A percentile compares a stretch with the other conserved stretches of the same genome.
Conservation (phyloP, 1,139 yeast species). For the Kodamaea fungicola region DNA sequence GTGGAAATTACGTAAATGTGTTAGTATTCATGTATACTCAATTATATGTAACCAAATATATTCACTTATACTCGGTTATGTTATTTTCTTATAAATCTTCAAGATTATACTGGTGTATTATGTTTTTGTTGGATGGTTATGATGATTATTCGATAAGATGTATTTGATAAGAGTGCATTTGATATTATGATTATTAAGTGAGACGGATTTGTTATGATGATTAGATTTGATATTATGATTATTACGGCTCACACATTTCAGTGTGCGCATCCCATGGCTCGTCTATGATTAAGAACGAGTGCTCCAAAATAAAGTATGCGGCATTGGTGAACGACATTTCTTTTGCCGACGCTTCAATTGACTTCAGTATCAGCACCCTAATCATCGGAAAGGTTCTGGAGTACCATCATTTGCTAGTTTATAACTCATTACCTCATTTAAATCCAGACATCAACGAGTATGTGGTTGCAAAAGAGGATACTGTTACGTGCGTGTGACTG, state of each 20-base stretch:
- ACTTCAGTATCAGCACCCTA: conserved; percentile 36
- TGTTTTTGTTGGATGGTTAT: no score
- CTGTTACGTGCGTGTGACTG: conserved; percentile 25
- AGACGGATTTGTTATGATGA: no score
- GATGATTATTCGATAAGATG: no score
- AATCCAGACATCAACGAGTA: conserved; percentile 28
- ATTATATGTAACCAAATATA: no score
- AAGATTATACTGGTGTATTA: no score
- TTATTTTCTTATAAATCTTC: no score
- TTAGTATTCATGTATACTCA: no score
- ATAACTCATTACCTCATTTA: conserved; percentile 13
- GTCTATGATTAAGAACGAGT: neutral
- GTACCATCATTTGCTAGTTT: conserved; percentile 21
- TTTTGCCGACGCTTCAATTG: conserved; percentile 29
- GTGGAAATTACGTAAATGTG: no score
- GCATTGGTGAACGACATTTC: conserved; percentile 30
- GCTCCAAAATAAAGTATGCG: conserved; percentile 13
- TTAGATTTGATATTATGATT: no score
- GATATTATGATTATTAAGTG: no score
- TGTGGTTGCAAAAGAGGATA: conserved; percentile 34
- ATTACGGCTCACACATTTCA: neutral
- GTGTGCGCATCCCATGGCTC: neutral
- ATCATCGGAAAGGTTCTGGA: conserved; percentile 34
- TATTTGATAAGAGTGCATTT: no score
- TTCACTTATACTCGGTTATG: no score